Conservation (phyloP, 306 rosid species). For the Nissolia schottii region DNA sequence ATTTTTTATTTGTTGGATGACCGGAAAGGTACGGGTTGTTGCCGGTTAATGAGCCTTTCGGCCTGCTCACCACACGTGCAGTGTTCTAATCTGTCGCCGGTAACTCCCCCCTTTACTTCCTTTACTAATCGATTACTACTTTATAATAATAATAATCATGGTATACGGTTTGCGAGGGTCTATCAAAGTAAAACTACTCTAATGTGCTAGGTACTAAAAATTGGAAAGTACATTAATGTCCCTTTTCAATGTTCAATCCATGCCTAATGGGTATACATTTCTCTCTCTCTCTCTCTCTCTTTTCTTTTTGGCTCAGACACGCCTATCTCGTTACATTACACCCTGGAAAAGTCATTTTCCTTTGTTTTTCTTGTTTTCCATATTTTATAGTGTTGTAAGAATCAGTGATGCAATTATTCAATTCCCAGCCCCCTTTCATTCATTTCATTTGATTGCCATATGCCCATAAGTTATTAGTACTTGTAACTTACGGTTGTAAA, state of each 20-base stretch:
- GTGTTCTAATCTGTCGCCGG: constrained; percentile 34
- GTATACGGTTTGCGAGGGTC: background rate
- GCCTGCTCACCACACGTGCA: constrained; percentile 63
- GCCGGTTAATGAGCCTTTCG: constrained; percentile 46
- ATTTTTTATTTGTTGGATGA: background rate
- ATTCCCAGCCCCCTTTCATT: background rate
- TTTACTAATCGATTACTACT: constrained; percentile 2
- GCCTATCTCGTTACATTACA: background rate
- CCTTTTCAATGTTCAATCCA: background rate
- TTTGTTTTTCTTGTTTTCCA: background rate
- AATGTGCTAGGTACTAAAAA: background rate
- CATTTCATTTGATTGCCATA: background rate
- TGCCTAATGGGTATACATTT: background rate
- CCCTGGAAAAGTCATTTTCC: background rate
- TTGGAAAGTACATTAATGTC: background rate
- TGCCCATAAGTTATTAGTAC: background rate
- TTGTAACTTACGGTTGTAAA: background rate
- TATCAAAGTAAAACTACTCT: background rate
- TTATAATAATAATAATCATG: background rate
- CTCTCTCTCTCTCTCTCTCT: background rate
- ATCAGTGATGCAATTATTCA: background rate
- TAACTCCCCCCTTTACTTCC: constrained; percentile 6
- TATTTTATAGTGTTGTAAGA: background rate
- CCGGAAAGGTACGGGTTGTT: constrained; percentile 43
- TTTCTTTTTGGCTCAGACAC: background rate